Percentiles rank a stretch among this genome's conserved stretches.
phyloP scores from a whole-genome alignment of 164 flowering plant species.

The Santalum album region DNA sequence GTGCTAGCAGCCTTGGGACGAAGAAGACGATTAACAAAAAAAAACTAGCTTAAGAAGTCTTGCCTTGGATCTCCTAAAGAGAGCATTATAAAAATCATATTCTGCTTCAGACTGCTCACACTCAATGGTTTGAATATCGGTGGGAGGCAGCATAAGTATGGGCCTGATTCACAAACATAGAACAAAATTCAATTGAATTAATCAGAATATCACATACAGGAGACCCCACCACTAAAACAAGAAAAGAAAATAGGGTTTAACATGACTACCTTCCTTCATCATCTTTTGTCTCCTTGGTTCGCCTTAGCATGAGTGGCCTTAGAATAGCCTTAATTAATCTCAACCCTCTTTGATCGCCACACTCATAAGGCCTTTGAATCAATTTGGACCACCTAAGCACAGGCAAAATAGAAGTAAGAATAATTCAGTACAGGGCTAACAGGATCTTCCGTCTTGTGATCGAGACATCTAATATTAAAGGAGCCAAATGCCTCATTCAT shows the following conservation, averaged over 20 bases:
- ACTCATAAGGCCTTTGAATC: conserved; percentile 68
- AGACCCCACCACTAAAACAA: neutral
- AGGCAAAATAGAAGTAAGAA: conserved; percentile 2
- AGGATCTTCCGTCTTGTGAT: neutral
- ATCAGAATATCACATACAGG: neutral
- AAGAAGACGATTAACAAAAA: too few relatives aligned
- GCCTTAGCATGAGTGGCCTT: conserved; percentile 69
- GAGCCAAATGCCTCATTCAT: too few relatives aligned
- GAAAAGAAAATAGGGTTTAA: too few relatives aligned
- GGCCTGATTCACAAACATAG: conserved; percentile 32
- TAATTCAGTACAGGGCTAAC: neutral
- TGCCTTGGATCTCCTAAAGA: conserved; percentile 73
- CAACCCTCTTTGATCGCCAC: conserved; percentile 60
- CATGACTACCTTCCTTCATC: conserved; percentile 54
- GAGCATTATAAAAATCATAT: conserved; percentile 67
- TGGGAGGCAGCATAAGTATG: conserved; percentile 73
- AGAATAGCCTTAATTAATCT: conserved; percentile 55
- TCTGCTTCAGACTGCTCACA: conserved; percentile 79
- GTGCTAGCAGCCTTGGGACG: too few relatives aligned
- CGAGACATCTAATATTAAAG: too few relatives aligned
- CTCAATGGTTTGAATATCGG: conserved; percentile 50
- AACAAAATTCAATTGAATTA: neutral
- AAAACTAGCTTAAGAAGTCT: conserved; percentile 2
- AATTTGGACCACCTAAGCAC: conserved; percentile 58
- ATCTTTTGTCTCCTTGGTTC: conserved; percentile 71